phyloP scores from a whole-genome alignment of 2,329 filamentous ascomycete genomes.

The Arthrobotrys iridis region DNA sequence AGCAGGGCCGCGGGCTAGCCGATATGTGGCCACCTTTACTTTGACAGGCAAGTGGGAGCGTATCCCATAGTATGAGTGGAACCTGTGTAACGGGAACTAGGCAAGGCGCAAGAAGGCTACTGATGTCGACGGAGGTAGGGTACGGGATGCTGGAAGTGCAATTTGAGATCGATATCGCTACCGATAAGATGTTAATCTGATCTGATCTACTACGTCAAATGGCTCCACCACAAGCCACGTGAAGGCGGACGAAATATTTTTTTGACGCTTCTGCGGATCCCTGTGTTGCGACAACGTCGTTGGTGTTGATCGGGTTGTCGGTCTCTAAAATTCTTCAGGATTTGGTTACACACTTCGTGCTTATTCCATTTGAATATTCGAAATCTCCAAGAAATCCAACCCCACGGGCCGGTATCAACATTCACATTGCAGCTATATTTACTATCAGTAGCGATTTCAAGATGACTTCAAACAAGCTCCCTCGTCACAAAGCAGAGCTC shows the following conservation, averaged over 20 bases:
- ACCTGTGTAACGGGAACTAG: conserved; percentile 35
- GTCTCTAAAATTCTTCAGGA: neutral
- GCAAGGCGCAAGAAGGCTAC: neutral
- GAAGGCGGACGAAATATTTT: too few species aligned
- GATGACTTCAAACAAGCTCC: conserved; percentile 61
- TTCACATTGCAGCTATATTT: neutral
- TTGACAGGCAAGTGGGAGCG: conserved; percentile 23
- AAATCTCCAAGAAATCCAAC: neutral
- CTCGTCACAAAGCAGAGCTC: conserved; percentile 77
- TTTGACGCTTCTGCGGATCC: neutral
- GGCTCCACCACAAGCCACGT: conserved; percentile 5
- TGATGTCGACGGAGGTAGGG: neutral
- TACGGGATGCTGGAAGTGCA: neutral
- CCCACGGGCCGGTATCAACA: neutral
- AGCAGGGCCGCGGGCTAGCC: conserved; percentile 41
- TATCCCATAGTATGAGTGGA: neutral
- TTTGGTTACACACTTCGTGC: conserved; percentile 19
- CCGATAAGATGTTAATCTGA: conserved; percentile 17
- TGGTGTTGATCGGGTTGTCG: neutral
- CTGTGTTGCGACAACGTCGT: conserved; percentile 14
- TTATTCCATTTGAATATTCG: too few species aligned
- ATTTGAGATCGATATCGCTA: conserved; percentile 9
- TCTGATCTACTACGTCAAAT: neutral
- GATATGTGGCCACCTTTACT: conserved; percentile 26
- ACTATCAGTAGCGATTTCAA: neutral